Conservation (phyloP, 148 eudicot genomes). For the Fagopyrum homotropicum region DNA sequence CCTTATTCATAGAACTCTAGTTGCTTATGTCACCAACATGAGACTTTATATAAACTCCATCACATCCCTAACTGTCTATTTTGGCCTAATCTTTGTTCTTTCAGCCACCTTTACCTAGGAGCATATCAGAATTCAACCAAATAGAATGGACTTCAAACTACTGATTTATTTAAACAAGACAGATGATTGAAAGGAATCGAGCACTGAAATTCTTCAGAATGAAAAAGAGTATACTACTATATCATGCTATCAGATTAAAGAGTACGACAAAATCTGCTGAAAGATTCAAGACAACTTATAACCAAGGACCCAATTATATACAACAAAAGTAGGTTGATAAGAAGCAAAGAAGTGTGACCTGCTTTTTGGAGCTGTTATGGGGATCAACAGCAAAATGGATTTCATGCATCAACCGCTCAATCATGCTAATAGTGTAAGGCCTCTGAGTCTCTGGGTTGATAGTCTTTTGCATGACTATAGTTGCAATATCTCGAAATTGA, state of each 20-base stretch:
- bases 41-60: too few relatives aligned
- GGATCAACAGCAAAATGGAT: slow-evolving; percentile 98
- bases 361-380: slow-evolving; percentile 84
- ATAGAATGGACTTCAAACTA: not conserved
- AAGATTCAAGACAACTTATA: slow-evolving; percentile 1
- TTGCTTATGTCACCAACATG: too few relatives aligned
- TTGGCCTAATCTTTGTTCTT: too few relatives aligned
- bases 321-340: not conserved
- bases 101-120: too few relatives aligned
- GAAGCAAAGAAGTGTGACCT: slow-evolving; percentile 34
- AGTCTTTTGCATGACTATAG: slow-evolving; percentile 95
- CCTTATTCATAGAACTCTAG: too few relatives aligned
- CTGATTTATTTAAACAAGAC: not conserved
- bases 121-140: not conserved
- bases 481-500: slow-evolving; percentile 95
- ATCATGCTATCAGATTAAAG: not conserved
- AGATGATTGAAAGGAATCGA: not conserved
- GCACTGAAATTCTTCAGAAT: not conserved
- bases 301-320: slow-evolving; percentile 3
- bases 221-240: not conserved
- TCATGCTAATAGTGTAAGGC: slow-evolving; percentile 96
- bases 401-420: slow-evolving; percentile 97
- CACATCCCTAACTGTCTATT: too few relatives aligned
- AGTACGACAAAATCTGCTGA: not conserved
- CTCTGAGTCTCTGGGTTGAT: slow-evolving; percentile 80